A percentile compares a stretch with the other conserved stretches of the same genome.
Conservation (phyloP, 2,329 filamentous ascomycete genomes). For the Monosporascus cannonballus region DNA sequence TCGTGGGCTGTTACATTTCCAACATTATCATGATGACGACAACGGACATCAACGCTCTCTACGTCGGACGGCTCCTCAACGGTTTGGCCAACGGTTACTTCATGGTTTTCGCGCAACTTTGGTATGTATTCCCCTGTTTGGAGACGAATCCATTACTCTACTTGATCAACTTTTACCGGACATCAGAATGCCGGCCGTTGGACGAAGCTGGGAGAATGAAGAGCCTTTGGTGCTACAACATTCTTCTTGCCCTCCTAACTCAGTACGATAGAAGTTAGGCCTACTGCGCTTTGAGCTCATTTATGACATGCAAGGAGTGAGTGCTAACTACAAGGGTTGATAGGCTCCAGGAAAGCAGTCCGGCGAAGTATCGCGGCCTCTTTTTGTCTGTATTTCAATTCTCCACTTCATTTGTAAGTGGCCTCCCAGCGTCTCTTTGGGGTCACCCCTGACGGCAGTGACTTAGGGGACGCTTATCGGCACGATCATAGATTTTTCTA, state of each 20-base stretch:
- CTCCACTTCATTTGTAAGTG: constrained; percentile 36
- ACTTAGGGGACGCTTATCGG: constrained; percentile 35
- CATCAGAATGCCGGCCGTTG: too few relatives aligned
- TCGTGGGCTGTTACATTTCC: constrained; percentile 40
- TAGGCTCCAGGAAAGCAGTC: constrained; percentile 37
- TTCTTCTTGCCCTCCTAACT: too few relatives aligned
- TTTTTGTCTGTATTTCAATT: constrained; percentile 42
- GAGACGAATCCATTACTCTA: too few relatives aligned
- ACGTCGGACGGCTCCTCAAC: constrained; percentile 48
- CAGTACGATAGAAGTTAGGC: too few relatives aligned
- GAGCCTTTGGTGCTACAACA: too few relatives aligned
- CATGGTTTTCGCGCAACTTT: constrained; percentile 47
- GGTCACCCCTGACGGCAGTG: constrained; percentile 9
- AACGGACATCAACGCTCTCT: constrained; percentile 44
- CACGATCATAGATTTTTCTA: constrained; percentile 33
- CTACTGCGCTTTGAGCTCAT: too few relatives aligned
- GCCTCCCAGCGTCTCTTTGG: background rate
- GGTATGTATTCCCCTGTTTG: background rate
- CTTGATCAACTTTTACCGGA: too few relatives aligned
- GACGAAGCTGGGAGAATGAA: too few relatives aligned
- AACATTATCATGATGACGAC: constrained; percentile 55
- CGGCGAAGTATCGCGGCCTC: constrained; percentile 42
- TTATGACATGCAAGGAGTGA: background rate
- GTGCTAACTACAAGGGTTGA: background rate
- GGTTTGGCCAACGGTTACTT: constrained; percentile 52